Evolutionary conservation across 2,329 filamentous ascomycete species (phyloP).

Genomic region (Alternaria hordeiaustralica): DNA sequence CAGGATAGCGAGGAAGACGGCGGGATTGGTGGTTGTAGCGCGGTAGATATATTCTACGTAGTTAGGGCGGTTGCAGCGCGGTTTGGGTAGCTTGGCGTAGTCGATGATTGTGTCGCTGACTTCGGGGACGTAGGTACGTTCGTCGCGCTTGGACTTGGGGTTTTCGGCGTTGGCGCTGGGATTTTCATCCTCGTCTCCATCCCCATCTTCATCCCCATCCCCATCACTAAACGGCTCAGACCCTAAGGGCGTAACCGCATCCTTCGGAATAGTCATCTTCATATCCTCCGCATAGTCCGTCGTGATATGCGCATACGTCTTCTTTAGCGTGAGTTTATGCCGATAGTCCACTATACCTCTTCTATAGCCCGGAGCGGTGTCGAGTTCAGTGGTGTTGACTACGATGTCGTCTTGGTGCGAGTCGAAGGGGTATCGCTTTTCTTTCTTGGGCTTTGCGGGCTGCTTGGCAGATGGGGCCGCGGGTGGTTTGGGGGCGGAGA

Average conservation of each 20-base stretch:
- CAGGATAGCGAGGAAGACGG: constrained; percentile 28
- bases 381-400: constrained; percentile 23
- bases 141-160: background rate
- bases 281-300: background rate
- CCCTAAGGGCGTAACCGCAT: background rate
- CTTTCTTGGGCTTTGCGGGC: background rate
- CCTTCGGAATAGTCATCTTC: background rate
- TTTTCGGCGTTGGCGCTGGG: background rate
- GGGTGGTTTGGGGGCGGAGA: background rate
- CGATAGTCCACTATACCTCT: constrained; percentile 14
- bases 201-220: no score
- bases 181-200: background rate
- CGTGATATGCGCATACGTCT: background rate
- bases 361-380: background rate
- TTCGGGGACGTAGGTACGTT: background rate
- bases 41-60: constrained; percentile 18
- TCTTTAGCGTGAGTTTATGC: background rate
- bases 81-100: constrained; percentile 1
- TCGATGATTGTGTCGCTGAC: background rate
- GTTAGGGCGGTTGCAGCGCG: background rate
- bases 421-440: constrained; percentile 13
- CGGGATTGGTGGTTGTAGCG: constrained; percentile 20
- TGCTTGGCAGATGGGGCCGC: background rate
- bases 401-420: constrained; percentile 20
- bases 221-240: accelerated